Conservation (phyloP, 2,329 filamentous ascomycete species). For the Diaporthe humulicola region DNA sequence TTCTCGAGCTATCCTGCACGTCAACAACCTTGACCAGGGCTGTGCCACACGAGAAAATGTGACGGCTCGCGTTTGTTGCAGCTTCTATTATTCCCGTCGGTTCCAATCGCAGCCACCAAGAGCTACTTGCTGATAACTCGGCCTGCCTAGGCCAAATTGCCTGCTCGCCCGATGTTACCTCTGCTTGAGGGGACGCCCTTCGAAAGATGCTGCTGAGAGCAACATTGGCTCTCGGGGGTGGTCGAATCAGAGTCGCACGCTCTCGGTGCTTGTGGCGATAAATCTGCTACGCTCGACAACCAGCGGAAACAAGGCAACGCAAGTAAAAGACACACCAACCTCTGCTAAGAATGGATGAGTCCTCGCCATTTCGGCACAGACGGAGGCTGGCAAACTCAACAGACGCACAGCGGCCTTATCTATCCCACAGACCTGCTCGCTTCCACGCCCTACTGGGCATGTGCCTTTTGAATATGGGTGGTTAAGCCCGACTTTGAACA, state of each 20-base stretch:
- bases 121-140: not conserved
- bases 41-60: not conserved
- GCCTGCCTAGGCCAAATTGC: not conserved
- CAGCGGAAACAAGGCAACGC: not conserved
- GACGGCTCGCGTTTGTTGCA: not conserved
- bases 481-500: too few species aligned
- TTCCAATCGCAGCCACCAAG: not conserved
- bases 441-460: too few species aligned
- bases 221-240: too few species aligned
- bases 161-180: slow-evolving; percentile 1
- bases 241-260: not conserved
- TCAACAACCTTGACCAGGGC: slow-evolving; percentile 16
- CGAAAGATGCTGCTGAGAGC: not conserved
- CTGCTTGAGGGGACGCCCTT: not conserved
- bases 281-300: not conserved
- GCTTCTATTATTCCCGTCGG: not conserved
- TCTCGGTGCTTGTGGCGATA: not conserved
- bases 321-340: too few species aligned
- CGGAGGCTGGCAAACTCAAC: too few species aligned
- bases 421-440: too few species aligned
- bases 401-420: too few species aligned
- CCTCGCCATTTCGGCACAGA: too few species aligned
- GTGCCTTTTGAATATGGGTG: too few species aligned
- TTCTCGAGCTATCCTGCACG: slow-evolving; percentile 14
- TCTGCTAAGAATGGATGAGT: too few species aligned